These are phyloP conservation scores for Backusella tarrabulga DNA, from an alignment of 192 early-diverging fungal species.

Conservation along the genomic window DNA sequence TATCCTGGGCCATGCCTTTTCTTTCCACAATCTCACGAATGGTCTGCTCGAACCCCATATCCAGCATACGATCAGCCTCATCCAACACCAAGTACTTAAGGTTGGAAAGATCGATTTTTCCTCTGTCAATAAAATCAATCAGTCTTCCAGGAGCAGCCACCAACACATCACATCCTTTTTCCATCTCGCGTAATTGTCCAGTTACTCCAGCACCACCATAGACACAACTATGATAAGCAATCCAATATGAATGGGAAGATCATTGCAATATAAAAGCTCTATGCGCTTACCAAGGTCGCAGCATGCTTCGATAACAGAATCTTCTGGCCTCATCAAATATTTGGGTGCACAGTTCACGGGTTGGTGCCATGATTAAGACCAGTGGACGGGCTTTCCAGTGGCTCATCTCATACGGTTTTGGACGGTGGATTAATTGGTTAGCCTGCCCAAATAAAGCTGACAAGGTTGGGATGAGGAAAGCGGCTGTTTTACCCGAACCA, in stretches of 20 bases:
- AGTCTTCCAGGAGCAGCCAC: conserved; percentile 95
- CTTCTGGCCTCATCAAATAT: conserved; percentile 76
- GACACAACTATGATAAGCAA: conserved; percentile 9
- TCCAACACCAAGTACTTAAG: conserved; percentile 79
- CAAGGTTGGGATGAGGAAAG: conserved; percentile 77
- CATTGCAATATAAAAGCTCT: not conserved
- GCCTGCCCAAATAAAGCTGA: conserved; percentile 57
- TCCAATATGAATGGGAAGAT: not conserved
- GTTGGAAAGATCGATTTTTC: conserved; percentile 40
- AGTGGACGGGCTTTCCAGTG: conserved; percentile 18
- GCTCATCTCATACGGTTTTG: not conserved
- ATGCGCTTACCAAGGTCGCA: conserved; percentile 49
- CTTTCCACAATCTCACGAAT: conserved; percentile 58
- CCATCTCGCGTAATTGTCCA: conserved; percentile 50
- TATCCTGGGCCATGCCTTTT: conserved; percentile 34
- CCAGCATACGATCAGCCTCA: conserved; percentile 91
- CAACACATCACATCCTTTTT: conserved; percentile 71
- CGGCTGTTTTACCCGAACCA: conserved; percentile 73
- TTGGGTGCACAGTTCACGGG: conserved; percentile 86
- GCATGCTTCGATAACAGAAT: conserved; percentile 31
- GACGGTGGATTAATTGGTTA: not conserved
- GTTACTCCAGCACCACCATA: conserved; percentile 66
- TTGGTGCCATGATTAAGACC: conserved; percentile 81
- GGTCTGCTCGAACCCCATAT: conserved; percentile 90
- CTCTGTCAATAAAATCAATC: conserved; percentile 61